Evolutionary conservation across 139 green algal species (phyloP), one percentile per base, ranked within the genome.

Genomic region (Volvox reticuliferus): DNA sequence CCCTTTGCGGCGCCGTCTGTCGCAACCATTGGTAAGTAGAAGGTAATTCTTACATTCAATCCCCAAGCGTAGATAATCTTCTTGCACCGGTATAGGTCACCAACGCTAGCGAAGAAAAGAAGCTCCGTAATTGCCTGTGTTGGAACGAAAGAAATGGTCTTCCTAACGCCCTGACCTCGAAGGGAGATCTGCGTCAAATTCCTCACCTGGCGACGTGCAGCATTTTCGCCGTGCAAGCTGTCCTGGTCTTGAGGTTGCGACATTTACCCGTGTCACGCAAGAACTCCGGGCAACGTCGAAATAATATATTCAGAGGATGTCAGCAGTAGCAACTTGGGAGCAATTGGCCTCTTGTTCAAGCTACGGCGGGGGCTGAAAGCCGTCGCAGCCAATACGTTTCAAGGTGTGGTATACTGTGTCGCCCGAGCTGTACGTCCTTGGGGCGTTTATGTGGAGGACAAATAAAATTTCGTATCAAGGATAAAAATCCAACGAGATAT

Each of bases 31-130:
- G 20, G 17, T 26, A 24, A 32, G n/a, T 9, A 55, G 44, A 55
- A 55, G 44, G 9, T 55, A 37, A 16, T 9, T 1, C 90, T 75
- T 30, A 97, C 94, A 85, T 97, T 95, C 18, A 99, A 90, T 61
- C 95, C 92, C 96, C 96, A 98, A 2, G 96, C 92, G 26, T 92
- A 84, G 24, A 96, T 94, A 28, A 99, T 97, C 22, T 96, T 96
- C 84, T 97, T 94, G 92, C 97, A 98, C 12, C 97, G 92, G 61
- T 93, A 88, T n/a, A 98, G n/a, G 90, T 98, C 97, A n/a, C 95
- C 97, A 1, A 98, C 96, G 73, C 92, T 95, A 0, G 96, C 95
- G 89, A 99, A 99, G 88, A 99, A 99, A 2, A 99, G 92, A 17
- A 99, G 94, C 91, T 99, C 97, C 3, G 96, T 97, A 62, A 97